A percentile compares a stretch with the other conserved stretches of the same genome.
Evolutionary conservation across 2,329 filamentous ascomycete genomes (phyloP).

Genomic region (Nigrograna mackinnonii): DNA sequence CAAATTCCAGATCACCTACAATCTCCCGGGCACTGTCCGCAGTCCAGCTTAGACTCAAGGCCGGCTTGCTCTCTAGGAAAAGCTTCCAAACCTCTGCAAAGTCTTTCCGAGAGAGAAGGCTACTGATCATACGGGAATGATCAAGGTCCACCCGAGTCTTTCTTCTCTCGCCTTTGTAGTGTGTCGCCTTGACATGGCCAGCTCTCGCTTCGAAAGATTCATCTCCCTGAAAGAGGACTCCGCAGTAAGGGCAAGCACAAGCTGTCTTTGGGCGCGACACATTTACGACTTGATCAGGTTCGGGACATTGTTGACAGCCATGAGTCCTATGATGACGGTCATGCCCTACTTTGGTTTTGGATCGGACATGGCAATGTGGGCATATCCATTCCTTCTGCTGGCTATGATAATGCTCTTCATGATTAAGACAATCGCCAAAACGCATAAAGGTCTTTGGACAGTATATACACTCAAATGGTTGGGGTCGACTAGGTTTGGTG

Average conservation of each 20-base stretch:
- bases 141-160: conserved; percentile 4
- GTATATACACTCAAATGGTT: conserved; percentile 7
- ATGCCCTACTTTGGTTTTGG: conserved; percentile 4
- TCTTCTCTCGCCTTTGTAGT: conserved; percentile 4
- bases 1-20: conserved; percentile 5
- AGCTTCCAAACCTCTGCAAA: not conserved
- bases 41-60: not conserved
- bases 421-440: conserved; percentile 6
- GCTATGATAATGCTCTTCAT: conserved; percentile 5
- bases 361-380: conserved; percentile 3
- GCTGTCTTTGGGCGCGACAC: conserved; percentile 5
- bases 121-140: conserved; percentile 5
- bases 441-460: conserved; percentile 5
- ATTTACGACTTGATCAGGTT: conserved; percentile 1
- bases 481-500: not conserved
- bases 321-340: conserved; percentile 7
- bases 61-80: conserved; percentile 1
- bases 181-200: conserved; percentile 3
- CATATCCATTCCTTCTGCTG: conserved; percentile 8
- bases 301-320: conserved; percentile 1
- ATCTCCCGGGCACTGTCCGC: conserved; percentile 1
- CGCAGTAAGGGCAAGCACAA: conserved; percentile 3
- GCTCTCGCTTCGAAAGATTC: conserved; percentile 1
- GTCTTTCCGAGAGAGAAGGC: conserved; percentile 1
- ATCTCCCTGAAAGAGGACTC: conserved; percentile 3